Conservation (phyloP, 345 rosid species). For the Melastoma malabathricum region DNA sequence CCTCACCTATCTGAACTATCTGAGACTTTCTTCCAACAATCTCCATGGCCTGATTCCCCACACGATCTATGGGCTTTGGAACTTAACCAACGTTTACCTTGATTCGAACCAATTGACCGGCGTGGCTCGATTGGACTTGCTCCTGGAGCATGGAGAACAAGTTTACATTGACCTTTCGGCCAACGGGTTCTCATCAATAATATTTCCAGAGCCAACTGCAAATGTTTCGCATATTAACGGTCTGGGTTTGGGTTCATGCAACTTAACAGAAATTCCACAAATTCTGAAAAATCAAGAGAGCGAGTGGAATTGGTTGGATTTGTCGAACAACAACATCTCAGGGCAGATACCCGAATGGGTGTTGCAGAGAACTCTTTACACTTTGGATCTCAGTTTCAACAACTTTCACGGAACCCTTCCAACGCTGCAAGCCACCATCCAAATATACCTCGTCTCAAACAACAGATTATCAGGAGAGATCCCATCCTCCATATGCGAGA, state of each 20-base stretch:
- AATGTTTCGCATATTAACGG: not conserved
- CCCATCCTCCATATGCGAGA: not conserved
- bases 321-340: constrained; percentile 2
- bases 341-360: constrained; percentile 8
- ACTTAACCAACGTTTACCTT: not conserved
- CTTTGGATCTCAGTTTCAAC: constrained; percentile 6
- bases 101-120: not conserved
- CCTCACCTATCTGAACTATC: not conserved
- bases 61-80: not conserved
- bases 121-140: not conserved
- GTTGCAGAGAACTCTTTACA: not conserved
- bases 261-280: constrained; percentile 2
- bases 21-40: constrained; percentile 7
- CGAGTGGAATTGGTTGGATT: not conserved
- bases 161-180: not conserved
- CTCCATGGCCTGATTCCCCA: not conserved
- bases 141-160: not conserved
- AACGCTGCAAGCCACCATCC: not conserved
- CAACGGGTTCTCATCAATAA: constrained; percentile 8
- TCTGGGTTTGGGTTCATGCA: constrained; percentile 7
- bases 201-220: not conserved
- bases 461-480: constrained; percentile 5
- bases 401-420: constrained; percentile 8
- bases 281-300: not conserved
- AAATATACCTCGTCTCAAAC: not conserved